These are phyloP conservation scores for Diaporthe aspalathi DNA, from an alignment of 2,329 filamentous ascomycete genomes.

Conservation along the genomic window DNA sequence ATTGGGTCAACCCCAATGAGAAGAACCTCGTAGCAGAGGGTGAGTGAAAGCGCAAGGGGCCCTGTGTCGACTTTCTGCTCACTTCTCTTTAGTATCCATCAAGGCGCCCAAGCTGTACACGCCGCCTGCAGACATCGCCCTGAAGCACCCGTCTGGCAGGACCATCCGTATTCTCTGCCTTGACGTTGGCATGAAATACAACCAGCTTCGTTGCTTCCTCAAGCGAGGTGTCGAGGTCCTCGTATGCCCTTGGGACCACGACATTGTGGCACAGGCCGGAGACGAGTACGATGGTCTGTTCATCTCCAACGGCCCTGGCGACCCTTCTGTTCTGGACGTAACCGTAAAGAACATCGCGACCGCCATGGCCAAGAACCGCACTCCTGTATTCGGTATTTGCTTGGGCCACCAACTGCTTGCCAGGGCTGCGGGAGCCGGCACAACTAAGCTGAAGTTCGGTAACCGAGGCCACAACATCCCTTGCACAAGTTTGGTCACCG, in stretches of 20 bases:
- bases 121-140: conserved; percentile 75
- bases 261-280: conserved; percentile 80
- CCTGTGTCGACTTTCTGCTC: conserved; percentile 49
- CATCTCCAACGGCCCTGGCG: conserved; percentile 96
- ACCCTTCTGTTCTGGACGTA: conserved; percentile 84
- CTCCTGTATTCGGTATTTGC: conserved; percentile 95
- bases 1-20: conserved; percentile 92
- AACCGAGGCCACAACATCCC: conserved; percentile 99
- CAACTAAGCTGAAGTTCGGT: conserved; percentile 98
- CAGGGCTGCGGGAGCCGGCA: conserved; percentile 85
- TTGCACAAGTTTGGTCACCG: conserved; percentile 94
- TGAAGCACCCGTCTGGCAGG: conserved; percentile 90
- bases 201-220: conserved; percentile 94
- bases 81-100: conserved; percentile 79
- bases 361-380: conserved; percentile 81
- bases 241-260: conserved; percentile 95
- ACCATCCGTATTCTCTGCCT: conserved; percentile 89
- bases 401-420: conserved; percentile 94
- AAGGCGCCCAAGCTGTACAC: conserved; percentile 87
- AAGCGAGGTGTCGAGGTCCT: conserved; percentile 92
- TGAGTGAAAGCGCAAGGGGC: conserved; percentile 62
- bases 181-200: conserved; percentile 98
- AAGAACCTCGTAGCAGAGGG: conserved; percentile 95
- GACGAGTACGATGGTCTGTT: conserved; percentile 96
- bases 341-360: conserved; percentile 84